phyloP scores from a whole-genome alignment of 2,329 filamentous ascomycete species.

The Gyromitra esculenta region DNA sequence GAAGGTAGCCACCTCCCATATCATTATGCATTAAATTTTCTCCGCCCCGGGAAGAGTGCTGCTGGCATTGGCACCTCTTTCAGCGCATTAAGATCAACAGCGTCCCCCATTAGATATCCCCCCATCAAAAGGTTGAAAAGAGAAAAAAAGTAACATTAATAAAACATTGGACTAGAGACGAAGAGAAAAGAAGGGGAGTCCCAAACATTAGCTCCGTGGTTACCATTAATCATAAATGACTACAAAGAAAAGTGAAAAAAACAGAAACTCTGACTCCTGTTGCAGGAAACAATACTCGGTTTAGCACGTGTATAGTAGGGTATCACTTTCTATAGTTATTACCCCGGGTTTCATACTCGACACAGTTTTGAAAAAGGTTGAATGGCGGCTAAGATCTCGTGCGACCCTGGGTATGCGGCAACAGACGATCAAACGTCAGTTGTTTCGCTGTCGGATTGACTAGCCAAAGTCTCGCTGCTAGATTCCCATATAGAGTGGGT shows the following conservation, averaged over 20 bases:
- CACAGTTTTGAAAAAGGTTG: slow-evolving; percentile 8
- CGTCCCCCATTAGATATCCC: slow-evolving; percentile 40
- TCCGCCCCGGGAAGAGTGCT: slow-evolving; percentile 4
- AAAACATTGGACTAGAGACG: slow-evolving; percentile 35
- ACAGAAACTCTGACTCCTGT: slow-evolving; percentile 22
- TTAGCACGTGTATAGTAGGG: slow-evolving; percentile 13
- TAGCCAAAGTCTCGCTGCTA: slow-evolving; percentile 53
- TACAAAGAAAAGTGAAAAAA: slow-evolving; percentile 41
- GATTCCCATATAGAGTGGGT: slow-evolving; percentile 58
- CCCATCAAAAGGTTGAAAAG: background rate
- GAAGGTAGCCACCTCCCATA: slow-evolving; percentile 19
- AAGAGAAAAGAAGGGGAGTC: slow-evolving; percentile 30
- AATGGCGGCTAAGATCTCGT: slow-evolving; percentile 49
- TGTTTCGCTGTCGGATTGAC: slow-evolving; percentile 56
- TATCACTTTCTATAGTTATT: slow-evolving; percentile 25
- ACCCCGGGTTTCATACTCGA: slow-evolving; percentile 31
- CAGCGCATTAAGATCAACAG: slow-evolving; percentile 27
- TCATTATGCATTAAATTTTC: slow-evolving; percentile 48
- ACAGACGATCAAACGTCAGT: slow-evolving; percentile 46
- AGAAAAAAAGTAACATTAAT: slow-evolving; percentile 40
- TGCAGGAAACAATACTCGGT: slow-evolving; percentile 27
- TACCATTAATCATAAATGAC: slow-evolving; percentile 52
- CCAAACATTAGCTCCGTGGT: slow-evolving; percentile 53
- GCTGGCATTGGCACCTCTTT: slow-evolving; percentile 6
- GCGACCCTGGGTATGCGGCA: slow-evolving; percentile 41